phyloP scores from a whole-genome alignment of 257 asterid genomes.

The Henckelia pumila region DNA sequence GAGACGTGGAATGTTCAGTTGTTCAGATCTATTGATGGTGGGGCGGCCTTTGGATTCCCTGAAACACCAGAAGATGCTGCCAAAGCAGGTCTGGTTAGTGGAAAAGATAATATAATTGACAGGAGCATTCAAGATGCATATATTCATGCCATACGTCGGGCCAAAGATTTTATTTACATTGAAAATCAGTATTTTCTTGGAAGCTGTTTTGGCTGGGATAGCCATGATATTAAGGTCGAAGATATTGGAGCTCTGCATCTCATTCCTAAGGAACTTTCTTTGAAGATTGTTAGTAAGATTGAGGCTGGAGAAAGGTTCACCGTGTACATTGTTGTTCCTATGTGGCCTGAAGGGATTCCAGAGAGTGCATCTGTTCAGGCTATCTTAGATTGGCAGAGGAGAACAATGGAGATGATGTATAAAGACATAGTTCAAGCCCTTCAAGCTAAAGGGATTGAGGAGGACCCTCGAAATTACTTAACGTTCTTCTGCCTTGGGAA shows the following conservation, averaged over 20 bases:
- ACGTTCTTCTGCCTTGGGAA: constrained; percentile 92
- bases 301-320: constrained; percentile 93
- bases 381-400: constrained; percentile 87
- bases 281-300: constrained; percentile 83
- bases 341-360: constrained; percentile 98
- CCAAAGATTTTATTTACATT: constrained; percentile 75
- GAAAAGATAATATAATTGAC: constrained; percentile 82
- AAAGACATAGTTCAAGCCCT: constrained; percentile 71
- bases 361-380: constrained; percentile 97
- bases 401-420: constrained; percentile 96
- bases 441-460: constrained; percentile 71
- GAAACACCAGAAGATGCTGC: constrained; percentile 85
- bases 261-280: constrained; percentile 79
- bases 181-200: constrained; percentile 96
- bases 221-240: constrained; percentile 70
- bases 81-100: constrained; percentile 75
- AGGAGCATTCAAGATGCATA: constrained; percentile 96
- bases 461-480: constrained; percentile 79
- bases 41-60: constrained; percentile 93
- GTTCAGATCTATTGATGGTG: constrained; percentile 90
- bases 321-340: constrained; percentile 78
- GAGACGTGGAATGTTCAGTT: constrained; percentile 91
- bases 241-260: constrained; percentile 84
- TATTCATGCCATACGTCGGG: constrained; percentile 87
- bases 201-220: constrained; percentile 63